Percentiles rank a stretch among this genome's conserved stretches.
Evolutionary conservation across 306 rosid species (phyloP).

Genomic region (Abrus precatorius): DNA sequence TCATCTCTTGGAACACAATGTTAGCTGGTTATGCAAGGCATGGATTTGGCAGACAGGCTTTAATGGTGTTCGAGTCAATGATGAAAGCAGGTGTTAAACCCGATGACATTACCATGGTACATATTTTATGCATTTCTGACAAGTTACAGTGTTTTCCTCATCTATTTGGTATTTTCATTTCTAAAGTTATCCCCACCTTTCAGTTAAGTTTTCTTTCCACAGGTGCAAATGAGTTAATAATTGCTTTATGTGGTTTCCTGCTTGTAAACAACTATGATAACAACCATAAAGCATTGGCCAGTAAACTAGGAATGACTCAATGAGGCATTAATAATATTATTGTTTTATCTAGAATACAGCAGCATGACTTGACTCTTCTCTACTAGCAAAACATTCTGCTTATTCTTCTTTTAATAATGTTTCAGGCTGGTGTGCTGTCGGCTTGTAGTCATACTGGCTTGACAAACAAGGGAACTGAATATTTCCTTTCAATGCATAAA

Average conservation of each 20-base stretch:
- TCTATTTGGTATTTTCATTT: conserved; percentile 17
- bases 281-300: conserved; percentile 11
- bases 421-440: conserved; percentile 82
- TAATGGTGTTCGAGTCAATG: conserved; percentile 70
- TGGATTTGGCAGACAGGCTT: conserved; percentile 80
- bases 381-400: conserved; percentile 9
- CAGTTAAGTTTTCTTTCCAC: neutral
- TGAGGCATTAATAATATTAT: neutral
- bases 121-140: conserved; percentile 2
- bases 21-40: conserved; percentile 84
- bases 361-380: neutral
- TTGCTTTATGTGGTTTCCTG: neutral
- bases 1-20: conserved; percentile 83
- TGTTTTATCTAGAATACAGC: conserved; percentile 3
- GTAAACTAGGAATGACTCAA: conserved; percentile 29
- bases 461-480: conserved; percentile 68
- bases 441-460: conserved; percentile 89
- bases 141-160: conserved; percentile 8
- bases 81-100: conserved; percentile 66
- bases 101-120: conserved; percentile 78
- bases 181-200: neutral
- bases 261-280: conserved; percentile 17
- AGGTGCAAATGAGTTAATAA: conserved; percentile 20
- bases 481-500: conserved; percentile 67
- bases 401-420: conserved; percentile 42